Evolutionary conservation across 352 stramenopile species (phyloP), one percentile per base, ranked within the genome.

Genomic region (Phytophthora idaei): DNA sequence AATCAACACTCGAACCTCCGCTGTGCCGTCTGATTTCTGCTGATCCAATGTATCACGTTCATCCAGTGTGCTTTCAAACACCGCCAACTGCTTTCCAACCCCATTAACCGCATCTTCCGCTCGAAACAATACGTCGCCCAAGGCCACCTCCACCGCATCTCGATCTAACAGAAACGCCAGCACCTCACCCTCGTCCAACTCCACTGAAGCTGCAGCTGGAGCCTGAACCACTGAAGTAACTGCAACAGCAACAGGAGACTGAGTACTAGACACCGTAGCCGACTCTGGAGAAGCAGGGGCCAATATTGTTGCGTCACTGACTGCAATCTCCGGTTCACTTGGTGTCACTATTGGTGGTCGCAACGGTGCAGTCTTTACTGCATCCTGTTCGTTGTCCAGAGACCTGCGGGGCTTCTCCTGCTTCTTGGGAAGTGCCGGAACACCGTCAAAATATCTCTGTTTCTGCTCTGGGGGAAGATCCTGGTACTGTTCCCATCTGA

Each of bases 11-110:
- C 61, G 55, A 57, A 71, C 64, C 39, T 74, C 55, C 5, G 61
- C 55, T 32, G 67, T 74, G 4, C 67, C 67, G 37, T 67, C 50
- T 42, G 67, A 74, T 17, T 14, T 50, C 36, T 64, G 36, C 31
- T 53, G 48, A 46, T 74, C 61, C 8, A 60, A 29, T n/a, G 10
- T 39, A 32, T 71, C 67, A 2, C 37, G 8, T 45, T 41, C 9
- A 49, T 74, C 67, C 37, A 74, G 15, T 10, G 61, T 71, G 39
- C 55, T 74, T 29, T 61, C 61, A 56, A 74, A 70, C 32, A 37
- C 5, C 48, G 11, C 42, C n/a, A 52, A 15, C 4, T 39, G 14
- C 1, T 27, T 17, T 2, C 28, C 37, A 52, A 14, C 32, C 1
- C 15, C 49, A 48, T 50, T 50, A 31, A 37, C 29, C 21, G 21